A percentile compares a stretch with the other conserved stretches of the same genome.
Evolutionary conservation across 805 yeast species (phyloP).

Genomic region (Torulaspora maleeae): DNA sequence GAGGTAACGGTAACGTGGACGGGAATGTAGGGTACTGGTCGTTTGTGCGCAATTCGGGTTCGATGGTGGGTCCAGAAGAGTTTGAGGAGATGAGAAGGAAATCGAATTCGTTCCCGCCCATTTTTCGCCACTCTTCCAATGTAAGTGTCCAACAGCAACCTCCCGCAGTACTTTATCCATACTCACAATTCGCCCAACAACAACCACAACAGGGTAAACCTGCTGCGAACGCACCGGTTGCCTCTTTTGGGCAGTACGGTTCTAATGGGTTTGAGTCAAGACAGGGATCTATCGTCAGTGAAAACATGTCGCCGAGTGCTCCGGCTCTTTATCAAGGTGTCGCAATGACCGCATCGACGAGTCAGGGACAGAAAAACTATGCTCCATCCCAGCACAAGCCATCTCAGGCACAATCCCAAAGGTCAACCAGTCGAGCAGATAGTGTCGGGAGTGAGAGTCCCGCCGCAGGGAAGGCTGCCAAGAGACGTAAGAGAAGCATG

Average conservation of each 20-base stretch:
- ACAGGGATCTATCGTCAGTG: conserved; percentile 31
- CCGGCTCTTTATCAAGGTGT: conserved; percentile 12
- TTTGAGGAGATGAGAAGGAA: conserved; percentile 22
- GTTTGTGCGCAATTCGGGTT: conserved; percentile 16
- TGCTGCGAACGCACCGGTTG: conserved; percentile 12
- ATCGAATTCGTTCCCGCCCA: conserved; percentile 30
- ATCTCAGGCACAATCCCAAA: conserved; percentile 1
- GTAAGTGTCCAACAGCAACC: conserved; percentile 12
- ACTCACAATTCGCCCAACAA: conserved; percentile 29
- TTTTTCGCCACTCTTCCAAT: conserved; percentile 22
- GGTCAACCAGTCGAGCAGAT: conserved; percentile 1
- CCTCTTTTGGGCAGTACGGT: conserved; percentile 26
- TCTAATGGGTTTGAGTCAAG: conserved; percentile 30
- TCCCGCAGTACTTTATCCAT: conserved; percentile 17
- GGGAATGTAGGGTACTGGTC: conserved; percentile 22
- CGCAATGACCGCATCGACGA: conserved; percentile 4
- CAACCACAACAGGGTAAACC: conserved; percentile 11
- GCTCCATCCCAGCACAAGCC: neutral
- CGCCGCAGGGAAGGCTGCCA: conserved; percentile 3
- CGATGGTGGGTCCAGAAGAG: conserved; percentile 14
- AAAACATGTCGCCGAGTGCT: conserved; percentile 31
- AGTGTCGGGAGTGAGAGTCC: neutral
- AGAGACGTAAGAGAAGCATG: conserved; percentile 12
- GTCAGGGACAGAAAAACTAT: neutral
- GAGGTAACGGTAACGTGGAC: conserved; percentile 1